These are phyloP conservation scores for Tolypocladium ophioglossoides DNA, from an alignment of 2,329 filamentous ascomycete species.

Conservation along the genomic window DNA sequence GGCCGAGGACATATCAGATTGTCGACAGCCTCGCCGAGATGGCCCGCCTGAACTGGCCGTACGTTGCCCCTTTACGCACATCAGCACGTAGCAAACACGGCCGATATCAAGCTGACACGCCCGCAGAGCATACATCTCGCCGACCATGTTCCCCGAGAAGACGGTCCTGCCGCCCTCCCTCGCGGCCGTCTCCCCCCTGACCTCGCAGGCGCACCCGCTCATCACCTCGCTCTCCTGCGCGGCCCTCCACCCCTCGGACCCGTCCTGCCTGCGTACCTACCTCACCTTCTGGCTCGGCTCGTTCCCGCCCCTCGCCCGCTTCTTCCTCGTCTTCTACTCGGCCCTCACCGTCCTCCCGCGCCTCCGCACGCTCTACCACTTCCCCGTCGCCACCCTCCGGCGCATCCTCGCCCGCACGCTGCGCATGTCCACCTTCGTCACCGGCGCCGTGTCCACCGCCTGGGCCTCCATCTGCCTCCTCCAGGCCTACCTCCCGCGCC, in stretches of 20 bases:
- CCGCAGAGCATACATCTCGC: slow-evolving; percentile 63
- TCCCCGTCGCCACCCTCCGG: slow-evolving; percentile 58
- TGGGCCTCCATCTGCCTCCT: slow-evolving; percentile 91
- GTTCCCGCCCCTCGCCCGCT: slow-evolving; percentile 67
- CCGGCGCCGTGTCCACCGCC: slow-evolving; percentile 71
- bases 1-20: slow-evolving; percentile 68
- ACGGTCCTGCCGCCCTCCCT: slow-evolving; percentile 56
- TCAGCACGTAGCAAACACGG: too few relatives aligned
- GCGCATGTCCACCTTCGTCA: slow-evolving; percentile 61
- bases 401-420: slow-evolving; percentile 58
- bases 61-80: slow-evolving; percentile 30
- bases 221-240: slow-evolving; percentile 83
- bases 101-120: slow-evolving; percentile 1
- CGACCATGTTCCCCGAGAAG: slow-evolving; percentile 72
- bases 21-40: slow-evolving; percentile 75
- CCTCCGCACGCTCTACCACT: slow-evolving; percentile 56
- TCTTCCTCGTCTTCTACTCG: slow-evolving; percentile 67
- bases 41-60: slow-evolving; percentile 76
- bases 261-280: slow-evolving; percentile 80
- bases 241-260: slow-evolving; percentile 75
- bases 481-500: slow-evolving; percentile 65
- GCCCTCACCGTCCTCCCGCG: slow-evolving; percentile 56
- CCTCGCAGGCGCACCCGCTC: slow-evolving; percentile 74
- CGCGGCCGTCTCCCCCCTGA: slow-evolving; percentile 63
- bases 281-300: slow-evolving; percentile 78